A percentile compares a stretch with the other conserved stretches of the same genome.
Conservation (phyloP, 352 stramenopile species). For the Plasmopara muralis region DNA sequence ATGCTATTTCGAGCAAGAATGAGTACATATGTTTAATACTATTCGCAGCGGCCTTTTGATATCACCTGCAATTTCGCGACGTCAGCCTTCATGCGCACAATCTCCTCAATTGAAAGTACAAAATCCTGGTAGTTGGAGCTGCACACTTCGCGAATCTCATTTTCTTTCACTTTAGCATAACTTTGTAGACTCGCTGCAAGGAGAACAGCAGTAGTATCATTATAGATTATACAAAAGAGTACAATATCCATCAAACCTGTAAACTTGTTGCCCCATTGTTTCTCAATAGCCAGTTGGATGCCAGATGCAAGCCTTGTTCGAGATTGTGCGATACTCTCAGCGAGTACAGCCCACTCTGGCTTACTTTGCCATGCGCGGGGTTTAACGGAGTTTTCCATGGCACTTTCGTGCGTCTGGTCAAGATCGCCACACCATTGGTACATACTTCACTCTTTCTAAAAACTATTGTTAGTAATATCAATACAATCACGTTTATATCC, state of each 20-base stretch:
- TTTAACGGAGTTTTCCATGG: constrained; percentile 9
- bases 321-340: constrained; percentile 79
- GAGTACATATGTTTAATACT: neutral
- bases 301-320: constrained; percentile 55
- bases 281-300: constrained; percentile 75
- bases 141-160: constrained; percentile 70
- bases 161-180: constrained; percentile 56
- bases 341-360: constrained; percentile 63
- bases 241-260: constrained; percentile 23
- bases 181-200: constrained; percentile 44
- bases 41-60: neutral
- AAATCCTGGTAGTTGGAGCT: constrained; percentile 76
- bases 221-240: constrained; percentile 4
- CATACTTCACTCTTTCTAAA: neutral
- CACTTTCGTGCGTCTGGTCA: constrained; percentile 8
- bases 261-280: constrained; percentile 76
- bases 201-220: neutral
- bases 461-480: no score
- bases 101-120: constrained; percentile 77
- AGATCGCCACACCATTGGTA: constrained; percentile 10
- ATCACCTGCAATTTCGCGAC: constrained; percentile 56
- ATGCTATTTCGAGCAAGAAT: constrained; percentile 12
- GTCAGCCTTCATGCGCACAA: constrained; percentile 74
- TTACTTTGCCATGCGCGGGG: constrained; percentile 56
- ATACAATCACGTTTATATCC: no score